These are phyloP conservation scores for Prunus padus DNA, from an alignment of 306 rosid species.

Conservation along the genomic window DNA sequence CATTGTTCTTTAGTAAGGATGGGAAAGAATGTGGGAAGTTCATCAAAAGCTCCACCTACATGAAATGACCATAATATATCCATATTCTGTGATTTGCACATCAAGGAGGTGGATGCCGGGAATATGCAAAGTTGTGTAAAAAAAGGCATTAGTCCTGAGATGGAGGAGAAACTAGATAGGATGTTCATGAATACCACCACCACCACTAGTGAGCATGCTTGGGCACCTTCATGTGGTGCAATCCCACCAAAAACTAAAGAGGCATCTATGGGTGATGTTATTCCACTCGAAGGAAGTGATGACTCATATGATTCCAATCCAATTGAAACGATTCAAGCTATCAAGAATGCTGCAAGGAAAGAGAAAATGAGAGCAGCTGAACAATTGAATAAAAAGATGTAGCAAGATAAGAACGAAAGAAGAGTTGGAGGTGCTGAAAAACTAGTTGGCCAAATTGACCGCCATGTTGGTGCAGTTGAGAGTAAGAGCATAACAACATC, in stretches of 20 bases:
- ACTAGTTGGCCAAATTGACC: background rate
- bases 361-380: background rate
- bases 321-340: background rate
- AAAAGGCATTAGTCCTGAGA: background rate
- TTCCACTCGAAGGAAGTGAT: background rate
- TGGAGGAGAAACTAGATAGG: background rate
- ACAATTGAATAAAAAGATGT: background rate
- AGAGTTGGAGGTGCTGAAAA: background rate
- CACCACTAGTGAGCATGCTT: background rate
- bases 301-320: background rate
- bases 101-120: background rate
- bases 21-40: no score
- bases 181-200: background rate
- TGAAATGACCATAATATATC: no score
- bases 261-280: background rate
- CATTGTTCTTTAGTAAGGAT: no score
- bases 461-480: background rate
- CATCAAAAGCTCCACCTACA: no score
- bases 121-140: background rate
- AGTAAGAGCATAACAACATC: background rate
- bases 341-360: background rate
- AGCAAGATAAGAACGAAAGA: background rate
- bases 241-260: background rate
- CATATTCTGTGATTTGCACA: background rate
- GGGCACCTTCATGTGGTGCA: background rate